Conservation (phyloP, 2,329 filamentous ascomycete genomes). For the Fusarium acutatum region DNA sequence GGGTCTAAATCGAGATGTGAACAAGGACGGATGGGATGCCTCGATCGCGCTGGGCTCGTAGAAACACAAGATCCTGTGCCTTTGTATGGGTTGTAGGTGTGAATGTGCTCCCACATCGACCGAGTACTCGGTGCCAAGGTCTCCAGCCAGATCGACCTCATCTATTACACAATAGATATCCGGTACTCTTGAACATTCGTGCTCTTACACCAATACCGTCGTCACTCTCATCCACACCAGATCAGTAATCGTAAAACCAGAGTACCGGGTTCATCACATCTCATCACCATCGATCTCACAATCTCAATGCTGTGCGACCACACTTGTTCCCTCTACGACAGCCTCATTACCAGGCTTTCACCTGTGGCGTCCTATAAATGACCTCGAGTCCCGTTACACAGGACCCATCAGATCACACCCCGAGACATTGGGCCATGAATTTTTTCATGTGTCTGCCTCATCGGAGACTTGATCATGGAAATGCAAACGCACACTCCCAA, state of each 20-base stretch:
- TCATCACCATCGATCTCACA: conserved; percentile 14
- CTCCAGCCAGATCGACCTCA: background rate
- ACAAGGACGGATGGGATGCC: conserved; percentile 1
- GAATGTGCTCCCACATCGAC: background rate
- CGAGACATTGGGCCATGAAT: conserved; percentile 34
- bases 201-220: background rate
- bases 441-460: conserved; percentile 8
- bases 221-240: conserved; percentile 1
- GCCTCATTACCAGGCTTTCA: background rate
- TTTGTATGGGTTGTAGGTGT: background rate
- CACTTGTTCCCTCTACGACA: conserved; percentile 4
- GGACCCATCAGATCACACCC: conserved; percentile 11
- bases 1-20: conserved; percentile 35
- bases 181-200: background rate
- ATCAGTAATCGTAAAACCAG: conserved; percentile 7
- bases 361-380: conserved; percentile 28
- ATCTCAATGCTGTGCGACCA: conserved; percentile 28
- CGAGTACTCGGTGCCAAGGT: background rate
- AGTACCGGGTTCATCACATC: conserved; percentile 28
- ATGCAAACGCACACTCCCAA: conserved; percentile 21
- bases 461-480: conserved; percentile 9
- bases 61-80: conserved; percentile 12
- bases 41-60: conserved; percentile 15
- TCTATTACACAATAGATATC: background rate
- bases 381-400: background rate